Conservation (phyloP, 345 rosid genomes). For the Anacardium occidentale region DNA sequence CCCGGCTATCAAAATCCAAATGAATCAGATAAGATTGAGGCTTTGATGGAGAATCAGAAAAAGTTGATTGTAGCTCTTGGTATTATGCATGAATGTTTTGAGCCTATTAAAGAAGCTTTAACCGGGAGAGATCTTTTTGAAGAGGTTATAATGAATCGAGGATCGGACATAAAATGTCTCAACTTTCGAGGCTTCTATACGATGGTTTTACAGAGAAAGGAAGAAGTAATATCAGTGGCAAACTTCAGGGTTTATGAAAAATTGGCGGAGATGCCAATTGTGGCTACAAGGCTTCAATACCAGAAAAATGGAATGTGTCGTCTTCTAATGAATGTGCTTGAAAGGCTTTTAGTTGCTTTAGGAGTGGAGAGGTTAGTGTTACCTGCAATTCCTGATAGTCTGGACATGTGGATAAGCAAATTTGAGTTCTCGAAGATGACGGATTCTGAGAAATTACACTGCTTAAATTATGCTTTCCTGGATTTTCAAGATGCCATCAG, state of each 20-base stretch:
- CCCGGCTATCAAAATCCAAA: no score
- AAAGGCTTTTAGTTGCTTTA: slow-evolving; percentile 47
- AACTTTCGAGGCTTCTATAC: slow-evolving; percentile 66
- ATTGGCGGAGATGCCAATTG: slow-evolving; percentile 64
- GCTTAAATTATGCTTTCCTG: slow-evolving; percentile 37
- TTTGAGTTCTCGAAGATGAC: slow-evolving; percentile 50
- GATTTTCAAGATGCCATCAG: slow-evolving; percentile 45
- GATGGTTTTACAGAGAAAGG: slow-evolving; percentile 48
- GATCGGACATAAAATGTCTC: slow-evolving; percentile 36
- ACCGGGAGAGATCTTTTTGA: slow-evolving; percentile 60
- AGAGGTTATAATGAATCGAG: slow-evolving; percentile 50
- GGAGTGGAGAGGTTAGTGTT: slow-evolving; percentile 50
- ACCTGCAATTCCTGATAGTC: slow-evolving; percentile 41
- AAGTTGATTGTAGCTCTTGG: slow-evolving; percentile 51
- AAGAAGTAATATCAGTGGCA: slow-evolving; percentile 51
- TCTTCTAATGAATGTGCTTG: slow-evolving; percentile 44
- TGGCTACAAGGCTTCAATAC: slow-evolving; percentile 42
- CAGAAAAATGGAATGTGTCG: slow-evolving; percentile 56
- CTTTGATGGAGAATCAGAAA: slow-evolving; percentile 22
- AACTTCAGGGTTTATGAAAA: slow-evolving; percentile 53
- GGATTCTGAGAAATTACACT: slow-evolving; percentile 31
- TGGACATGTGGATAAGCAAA: slow-evolving; percentile 47
- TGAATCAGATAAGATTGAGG: neutral
- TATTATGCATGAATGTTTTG: slow-evolving; percentile 75
- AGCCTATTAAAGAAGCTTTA: slow-evolving; percentile 46